Evolutionary conservation across 257 asterid genomes (phyloP).

Genomic region (Rehmannia glutinosa): DNA sequence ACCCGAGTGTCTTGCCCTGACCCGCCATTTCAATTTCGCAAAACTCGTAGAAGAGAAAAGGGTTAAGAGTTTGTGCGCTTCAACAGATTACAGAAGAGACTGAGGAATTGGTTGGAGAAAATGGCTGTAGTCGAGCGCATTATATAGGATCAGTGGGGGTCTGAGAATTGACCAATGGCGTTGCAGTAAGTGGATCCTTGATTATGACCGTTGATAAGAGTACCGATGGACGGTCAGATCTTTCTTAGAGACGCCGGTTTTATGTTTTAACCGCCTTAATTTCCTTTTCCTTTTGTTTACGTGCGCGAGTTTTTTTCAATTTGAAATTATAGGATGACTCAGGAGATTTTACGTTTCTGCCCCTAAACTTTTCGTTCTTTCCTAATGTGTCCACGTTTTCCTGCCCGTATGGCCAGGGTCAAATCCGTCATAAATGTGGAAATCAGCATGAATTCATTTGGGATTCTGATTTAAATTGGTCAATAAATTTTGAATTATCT

Average conservation of each 20-base stretch:
- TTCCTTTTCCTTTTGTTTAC: not conserved
- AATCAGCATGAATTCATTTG: too few species aligned
- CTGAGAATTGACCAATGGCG: constrained; percentile 24
- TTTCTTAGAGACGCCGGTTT: not conserved
- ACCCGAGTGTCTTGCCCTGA: not conserved
- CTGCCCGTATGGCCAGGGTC: too few species aligned
- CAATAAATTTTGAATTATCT: too few species aligned
- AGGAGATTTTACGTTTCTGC: not conserved
- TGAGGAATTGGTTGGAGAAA: not conserved
- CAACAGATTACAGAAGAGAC: not conserved
- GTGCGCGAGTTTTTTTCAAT: not conserved
- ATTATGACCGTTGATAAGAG: constrained; percentile 34
- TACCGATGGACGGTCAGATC: constrained; percentile 28
- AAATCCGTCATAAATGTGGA: too few species aligned
- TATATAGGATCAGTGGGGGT: constrained; percentile 37
- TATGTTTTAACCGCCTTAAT: not conserved
- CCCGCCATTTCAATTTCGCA: not conserved
- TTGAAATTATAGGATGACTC: not conserved
- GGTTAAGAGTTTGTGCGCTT: not conserved
- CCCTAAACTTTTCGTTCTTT: not conserved
- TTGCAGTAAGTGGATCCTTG: constrained; percentile 30
- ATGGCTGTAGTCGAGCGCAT: not conserved
- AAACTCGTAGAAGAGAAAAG: not conserved
- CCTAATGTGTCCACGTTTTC: too few species aligned
- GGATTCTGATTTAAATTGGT: too few species aligned